A percentile compares a stretch with the other conserved stretches of the same genome.
These are phyloP conservation scores for Xanthoconium separans DNA, from an alignment of 1,284 basidiomycete species.

Conservation along the genomic window DNA sequence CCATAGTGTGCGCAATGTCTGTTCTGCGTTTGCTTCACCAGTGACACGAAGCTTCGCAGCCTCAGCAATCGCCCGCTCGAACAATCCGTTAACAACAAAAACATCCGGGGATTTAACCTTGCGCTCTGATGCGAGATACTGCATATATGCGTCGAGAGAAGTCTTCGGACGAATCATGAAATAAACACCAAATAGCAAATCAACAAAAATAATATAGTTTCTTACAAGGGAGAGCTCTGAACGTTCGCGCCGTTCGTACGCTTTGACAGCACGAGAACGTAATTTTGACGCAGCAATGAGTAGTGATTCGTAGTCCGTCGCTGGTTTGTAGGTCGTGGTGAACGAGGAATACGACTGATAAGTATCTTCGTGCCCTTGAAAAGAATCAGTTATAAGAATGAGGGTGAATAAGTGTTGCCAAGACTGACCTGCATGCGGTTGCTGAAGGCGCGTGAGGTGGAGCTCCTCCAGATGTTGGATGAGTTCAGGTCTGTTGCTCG, in stretches of 20 bases:
- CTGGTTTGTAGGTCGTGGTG: constrained; percentile 73
- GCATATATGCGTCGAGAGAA: constrained; percentile 60
- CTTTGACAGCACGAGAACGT: constrained; percentile 57
- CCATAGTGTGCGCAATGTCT: constrained; percentile 63
- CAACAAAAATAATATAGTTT: neutral
- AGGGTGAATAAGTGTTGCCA: neutral
- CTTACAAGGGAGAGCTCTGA: constrained; percentile 60
- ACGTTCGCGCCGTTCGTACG: constrained; percentile 60
- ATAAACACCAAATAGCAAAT: constrained; percentile 3
- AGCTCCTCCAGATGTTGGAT: constrained; percentile 49
- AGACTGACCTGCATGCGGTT: constrained; percentile 66
- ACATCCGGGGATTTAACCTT: constrained; percentile 64
- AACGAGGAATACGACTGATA: constrained; percentile 85
- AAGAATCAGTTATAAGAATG: constrained; percentile 6
- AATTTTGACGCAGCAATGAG: constrained; percentile 76
- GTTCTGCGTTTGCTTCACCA: constrained; percentile 55
- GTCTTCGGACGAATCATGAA: constrained; percentile 23
- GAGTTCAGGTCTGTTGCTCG: constrained; percentile 32
- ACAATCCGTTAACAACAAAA: constrained; percentile 59
- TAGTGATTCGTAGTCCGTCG: constrained; percentile 72
- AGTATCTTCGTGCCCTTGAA: constrained; percentile 69
- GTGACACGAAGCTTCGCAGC: constrained; percentile 56
- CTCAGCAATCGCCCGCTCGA: constrained; percentile 78
- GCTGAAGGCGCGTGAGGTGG: constrained; percentile 57
- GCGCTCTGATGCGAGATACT: constrained; percentile 65